Percentiles rank a stretch among this genome's conserved stretches.
phyloP scores from a whole-genome alignment of 2,329 filamentous ascomycete species.

The Pseudocercospora fuligena region DNA sequence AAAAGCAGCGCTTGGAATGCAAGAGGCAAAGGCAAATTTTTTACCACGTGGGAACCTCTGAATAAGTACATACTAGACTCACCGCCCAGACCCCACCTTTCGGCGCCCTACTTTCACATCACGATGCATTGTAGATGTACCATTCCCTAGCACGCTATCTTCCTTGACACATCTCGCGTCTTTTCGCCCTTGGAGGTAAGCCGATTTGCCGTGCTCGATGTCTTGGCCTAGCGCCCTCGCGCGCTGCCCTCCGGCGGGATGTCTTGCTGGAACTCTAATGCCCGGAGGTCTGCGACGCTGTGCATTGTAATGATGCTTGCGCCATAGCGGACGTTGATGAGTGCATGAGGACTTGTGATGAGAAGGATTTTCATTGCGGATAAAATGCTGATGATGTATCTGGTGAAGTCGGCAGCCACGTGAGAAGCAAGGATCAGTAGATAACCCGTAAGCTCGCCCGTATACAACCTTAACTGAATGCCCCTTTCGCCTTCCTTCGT shows the following conservation, averaged over 20 bases:
- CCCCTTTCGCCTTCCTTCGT: no score
- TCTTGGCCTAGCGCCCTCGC: background rate
- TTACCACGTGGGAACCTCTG: background rate
- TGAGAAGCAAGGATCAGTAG: no score
- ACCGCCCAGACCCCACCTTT: background rate
- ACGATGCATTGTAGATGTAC: background rate
- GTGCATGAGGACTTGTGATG: background rate
- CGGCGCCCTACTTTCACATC: background rate
- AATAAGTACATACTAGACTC: background rate
- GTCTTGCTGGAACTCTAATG: background rate
- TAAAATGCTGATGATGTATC: no score
- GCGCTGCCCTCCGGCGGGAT: background rate
- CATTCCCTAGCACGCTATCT: background rate
- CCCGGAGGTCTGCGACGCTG: background rate
- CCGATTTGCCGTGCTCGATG: background rate
- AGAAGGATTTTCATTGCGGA: no score
- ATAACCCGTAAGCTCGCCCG: no score
- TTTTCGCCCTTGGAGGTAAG: constrained; percentile 5
- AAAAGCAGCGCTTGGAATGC: background rate
- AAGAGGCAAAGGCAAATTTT: background rate
- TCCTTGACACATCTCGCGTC: constrained; percentile 5
- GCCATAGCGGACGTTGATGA: background rate
- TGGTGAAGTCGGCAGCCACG: no score
- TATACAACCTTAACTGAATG: no score
- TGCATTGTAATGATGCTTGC: background rate